These are phyloP conservation scores for Stemphylium beticola DNA, from an alignment of 2,329 filamentous ascomycete species.

Conservation along the genomic window DNA sequence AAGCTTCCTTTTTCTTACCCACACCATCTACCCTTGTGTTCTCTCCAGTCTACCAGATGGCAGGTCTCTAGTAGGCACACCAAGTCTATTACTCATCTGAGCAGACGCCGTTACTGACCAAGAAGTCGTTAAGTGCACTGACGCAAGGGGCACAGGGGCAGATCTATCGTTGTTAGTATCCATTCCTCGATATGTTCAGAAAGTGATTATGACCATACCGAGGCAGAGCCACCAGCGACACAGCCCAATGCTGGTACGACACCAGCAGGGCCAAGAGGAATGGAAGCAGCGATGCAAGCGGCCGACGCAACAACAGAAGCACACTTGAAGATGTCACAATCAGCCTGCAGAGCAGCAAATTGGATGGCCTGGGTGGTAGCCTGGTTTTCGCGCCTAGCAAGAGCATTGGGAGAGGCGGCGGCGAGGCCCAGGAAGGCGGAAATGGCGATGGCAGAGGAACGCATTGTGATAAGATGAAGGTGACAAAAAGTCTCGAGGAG, in stretches of 20 bases:
- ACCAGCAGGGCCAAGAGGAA: conserved; percentile 9
- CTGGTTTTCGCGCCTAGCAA: conserved; percentile 11
- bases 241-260: conserved; percentile 5
- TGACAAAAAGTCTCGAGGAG: not conserved
- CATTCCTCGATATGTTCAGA: not conserved
- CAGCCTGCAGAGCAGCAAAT: conserved; percentile 11
- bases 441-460: conserved; percentile 14
- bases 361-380: conserved; percentile 9
- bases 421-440: conserved; percentile 12
- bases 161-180: conserved; percentile 2
- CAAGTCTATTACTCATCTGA: not conserved
- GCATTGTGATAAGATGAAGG: conserved; percentile 6
- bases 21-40: not conserved
- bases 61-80: not conserved
- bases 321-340: conserved; percentile 12
- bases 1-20: not conserved
- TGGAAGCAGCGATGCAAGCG: conserved; percentile 6
- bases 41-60: not conserved
- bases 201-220: not conserved
- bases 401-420: conserved; percentile 9
- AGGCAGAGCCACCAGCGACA: conserved; percentile 6
- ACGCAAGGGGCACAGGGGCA: conserved; percentile 14
- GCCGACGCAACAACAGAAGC: conserved; percentile 10
- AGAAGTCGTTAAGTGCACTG: conserved; percentile 9
- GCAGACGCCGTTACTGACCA: conserved; percentile 13